Conservation (phyloP, 2,329 filamentous ascomycete genomes). For the Elsinoe perseae region DNA sequence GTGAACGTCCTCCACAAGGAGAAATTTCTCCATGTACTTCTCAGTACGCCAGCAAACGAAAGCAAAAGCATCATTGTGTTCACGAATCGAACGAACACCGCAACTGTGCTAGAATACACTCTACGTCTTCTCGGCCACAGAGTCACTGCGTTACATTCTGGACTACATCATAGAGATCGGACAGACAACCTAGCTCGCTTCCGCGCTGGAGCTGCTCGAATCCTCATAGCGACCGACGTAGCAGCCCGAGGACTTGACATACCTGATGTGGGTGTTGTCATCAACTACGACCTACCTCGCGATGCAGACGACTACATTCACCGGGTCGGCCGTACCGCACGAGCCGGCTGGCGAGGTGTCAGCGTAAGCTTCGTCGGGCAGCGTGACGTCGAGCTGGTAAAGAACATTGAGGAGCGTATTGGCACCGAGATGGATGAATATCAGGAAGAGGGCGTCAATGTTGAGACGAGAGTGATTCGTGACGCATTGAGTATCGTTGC, state of each 20-base stretch:
- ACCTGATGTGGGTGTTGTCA: conserved; percentile 76
- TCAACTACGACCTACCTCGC: conserved; percentile 95
- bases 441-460: conserved; percentile 81
- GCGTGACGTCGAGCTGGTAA: conserved; percentile 81
- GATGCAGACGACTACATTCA: conserved; percentile 97
- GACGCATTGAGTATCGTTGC: conserved; percentile 82
- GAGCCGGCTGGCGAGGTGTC: conserved; percentile 77
- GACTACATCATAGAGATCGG: conserved; percentile 74
- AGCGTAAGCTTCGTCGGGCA: conserved; percentile 86
- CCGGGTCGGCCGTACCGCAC: conserved; percentile 86
- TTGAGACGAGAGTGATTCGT: conserved; percentile 81
- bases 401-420: conserved; percentile 80
- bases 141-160: conserved; percentile 84
- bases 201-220: conserved; percentile 76
- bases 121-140: conserved; percentile 79
- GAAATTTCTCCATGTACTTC: conserved; percentile 84
- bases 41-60: conserved; percentile 68
- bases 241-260: conserved; percentile 93
- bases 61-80: conserved; percentile 82
- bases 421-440: conserved; percentile 74
- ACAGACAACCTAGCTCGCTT: conserved; percentile 85
- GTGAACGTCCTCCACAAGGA: conserved; percentile 88
- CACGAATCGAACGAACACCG: conserved; percentile 84
- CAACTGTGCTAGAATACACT: conserved; percentile 80
- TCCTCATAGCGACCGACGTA: conserved; percentile 91